These are phyloP conservation scores for Sporothrix globosa DNA, from an alignment of 2,329 filamentous ascomycete genomes.

Conservation along the genomic window DNA sequence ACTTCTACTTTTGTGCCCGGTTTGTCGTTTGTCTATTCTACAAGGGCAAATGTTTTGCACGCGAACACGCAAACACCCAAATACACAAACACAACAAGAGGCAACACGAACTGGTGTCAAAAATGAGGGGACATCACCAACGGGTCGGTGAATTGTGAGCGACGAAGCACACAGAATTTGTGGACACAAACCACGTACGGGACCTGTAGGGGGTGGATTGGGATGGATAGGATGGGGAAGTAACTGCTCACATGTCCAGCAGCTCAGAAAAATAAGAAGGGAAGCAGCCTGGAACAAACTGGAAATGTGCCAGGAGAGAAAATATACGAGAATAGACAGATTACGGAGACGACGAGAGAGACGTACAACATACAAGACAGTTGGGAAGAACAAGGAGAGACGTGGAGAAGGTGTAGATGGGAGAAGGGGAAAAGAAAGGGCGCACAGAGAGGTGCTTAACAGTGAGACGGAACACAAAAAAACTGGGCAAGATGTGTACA, in stretches of 20 bases:
- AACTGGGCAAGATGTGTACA: background rate
- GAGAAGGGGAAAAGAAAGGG: background rate
- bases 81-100: background rate
- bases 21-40: background rate
- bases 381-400: background rate
- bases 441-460: background rate
- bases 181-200: slow-evolving; percentile 8
- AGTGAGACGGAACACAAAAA: background rate
- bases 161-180: background rate
- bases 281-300: background rate
- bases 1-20: slow-evolving; percentile 10
- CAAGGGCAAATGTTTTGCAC: background rate
- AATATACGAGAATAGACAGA: background rate
- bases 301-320: background rate
- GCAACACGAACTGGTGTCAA: slow-evolving; percentile 20
- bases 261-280: background rate
- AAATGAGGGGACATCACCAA: slow-evolving; percentile 11
- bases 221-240: background rate
- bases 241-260: background rate
- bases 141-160: slow-evolving; percentile 21
- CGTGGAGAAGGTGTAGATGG: background rate
- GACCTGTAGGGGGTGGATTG: background rate
- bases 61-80: background rate
- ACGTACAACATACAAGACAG: background rate
- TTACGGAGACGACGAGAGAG: background rate